Percentiles rank a stretch among this genome's conserved stretches.
phyloP scores from a whole-genome alignment of 805 yeast genomes.

The Naumovozyma baii region DNA sequence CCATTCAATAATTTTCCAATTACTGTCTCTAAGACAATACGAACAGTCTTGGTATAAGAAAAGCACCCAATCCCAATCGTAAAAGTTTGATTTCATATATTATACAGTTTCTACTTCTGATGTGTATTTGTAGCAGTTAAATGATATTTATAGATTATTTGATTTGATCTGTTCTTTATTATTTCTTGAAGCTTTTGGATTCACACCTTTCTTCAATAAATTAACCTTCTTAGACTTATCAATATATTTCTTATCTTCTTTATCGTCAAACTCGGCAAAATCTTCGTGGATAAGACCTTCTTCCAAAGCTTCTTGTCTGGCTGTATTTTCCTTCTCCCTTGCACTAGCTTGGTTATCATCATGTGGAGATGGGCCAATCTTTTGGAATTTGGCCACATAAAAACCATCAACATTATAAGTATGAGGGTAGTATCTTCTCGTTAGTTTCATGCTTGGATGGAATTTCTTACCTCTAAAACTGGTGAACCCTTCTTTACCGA shows the following conservation, averaged over 20 bases:
- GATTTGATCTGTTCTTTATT: not conserved
- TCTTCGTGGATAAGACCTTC: conserved; percentile 80
- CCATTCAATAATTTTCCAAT: no score
- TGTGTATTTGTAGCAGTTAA: not conserved
- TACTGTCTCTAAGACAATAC: no score
- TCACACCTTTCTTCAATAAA: conserved; percentile 62
- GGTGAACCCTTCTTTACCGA: conserved; percentile 94
- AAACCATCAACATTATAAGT: conserved; percentile 98
- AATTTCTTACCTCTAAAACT: conserved; percentile 89
- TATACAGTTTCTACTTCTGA: not conserved
- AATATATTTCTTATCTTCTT: conserved; percentile 65
- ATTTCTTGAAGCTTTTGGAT: conserved; percentile 40
- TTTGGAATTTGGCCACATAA: conserved; percentile 92
- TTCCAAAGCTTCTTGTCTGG: conserved; percentile 72
- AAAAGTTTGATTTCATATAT: not conserved
- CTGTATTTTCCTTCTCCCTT: conserved; percentile 68
- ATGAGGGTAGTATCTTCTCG: conserved; percentile 96
- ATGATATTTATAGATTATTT: not conserved
- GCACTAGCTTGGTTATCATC: conserved; percentile 84
- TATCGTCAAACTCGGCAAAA: conserved; percentile 72
- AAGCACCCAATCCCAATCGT: not conserved
- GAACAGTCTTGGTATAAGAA: no score
- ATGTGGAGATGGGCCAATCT: conserved; percentile 76
- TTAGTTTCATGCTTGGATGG: conserved; percentile 62
- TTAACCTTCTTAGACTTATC: conserved; percentile 56